These are phyloP conservation scores for Saitozyma sp. DNA, from an alignment of 768 basidiomycete species.

Conservation along the genomic window DNA sequence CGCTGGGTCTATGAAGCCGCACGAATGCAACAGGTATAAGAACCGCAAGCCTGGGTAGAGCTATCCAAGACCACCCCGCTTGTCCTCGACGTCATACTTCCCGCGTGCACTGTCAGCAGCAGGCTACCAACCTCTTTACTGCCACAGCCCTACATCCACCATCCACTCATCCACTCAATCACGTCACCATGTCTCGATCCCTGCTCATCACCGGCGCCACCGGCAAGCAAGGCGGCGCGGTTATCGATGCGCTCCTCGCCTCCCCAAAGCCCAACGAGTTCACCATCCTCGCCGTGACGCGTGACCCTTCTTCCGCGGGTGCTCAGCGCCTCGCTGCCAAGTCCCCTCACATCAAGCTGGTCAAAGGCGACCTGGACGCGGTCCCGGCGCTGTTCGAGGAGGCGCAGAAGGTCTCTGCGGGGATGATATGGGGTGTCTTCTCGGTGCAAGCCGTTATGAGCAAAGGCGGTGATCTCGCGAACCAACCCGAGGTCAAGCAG, in stretches of 20 bases:
- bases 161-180: not conserved
- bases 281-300: conserved; percentile 33
- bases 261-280: not conserved
- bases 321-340: conserved; percentile 25
- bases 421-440: too few species aligned
- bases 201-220: conserved; percentile 23
- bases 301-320: conserved; percentile 24
- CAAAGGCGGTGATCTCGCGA: conserved; percentile 16
- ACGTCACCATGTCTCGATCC: conserved; percentile 7
- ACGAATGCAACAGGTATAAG: too few species aligned
- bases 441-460: conserved; percentile 31
- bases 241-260: conserved; percentile 4
- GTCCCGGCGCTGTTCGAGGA: conserved; percentile 16
- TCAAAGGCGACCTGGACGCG: conserved; percentile 33
- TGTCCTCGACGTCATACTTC: too few species aligned
- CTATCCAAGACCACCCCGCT: too few species aligned
- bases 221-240: conserved; percentile 22
- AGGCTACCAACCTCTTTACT: too few species aligned
- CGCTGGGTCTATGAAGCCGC: too few species aligned
- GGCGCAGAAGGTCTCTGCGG: conserved; percentile 23
- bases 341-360: conserved; percentile 21
- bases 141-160: too few species aligned
- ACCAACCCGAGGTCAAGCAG: conserved; percentile 46
- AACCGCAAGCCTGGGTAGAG: too few species aligned
- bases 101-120: too few species aligned